These are phyloP conservation scores for Yamadazyma laniorum DNA, from an alignment of 805 yeast genomes.

Conservation along the genomic window DNA sequence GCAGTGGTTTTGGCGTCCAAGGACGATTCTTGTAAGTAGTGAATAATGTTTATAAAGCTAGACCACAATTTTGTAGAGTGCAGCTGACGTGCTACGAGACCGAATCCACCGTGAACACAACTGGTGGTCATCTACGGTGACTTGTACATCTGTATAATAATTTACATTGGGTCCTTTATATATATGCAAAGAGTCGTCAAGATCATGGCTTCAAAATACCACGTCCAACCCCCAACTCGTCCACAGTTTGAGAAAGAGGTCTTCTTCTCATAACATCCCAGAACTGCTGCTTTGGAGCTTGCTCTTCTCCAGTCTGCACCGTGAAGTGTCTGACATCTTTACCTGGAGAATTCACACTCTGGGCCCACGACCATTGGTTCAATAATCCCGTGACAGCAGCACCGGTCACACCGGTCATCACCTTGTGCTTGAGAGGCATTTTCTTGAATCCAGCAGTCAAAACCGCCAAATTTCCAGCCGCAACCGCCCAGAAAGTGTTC, in stretches of 20 bases:
- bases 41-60: too few relatives aligned
- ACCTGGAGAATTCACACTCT: slow-evolving; percentile 38
- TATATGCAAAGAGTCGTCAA: slow-evolving; percentile 8
- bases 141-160: slow-evolving; percentile 1
- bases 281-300: slow-evolving; percentile 49
- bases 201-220: slow-evolving; percentile 47
- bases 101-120: too few relatives aligned
- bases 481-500: slow-evolving; percentile 65
- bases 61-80: too few relatives aligned
- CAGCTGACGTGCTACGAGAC: too few relatives aligned
- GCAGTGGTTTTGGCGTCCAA: too few relatives aligned
- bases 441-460: slow-evolving; percentile 44
- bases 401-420: slow-evolving; percentile 40
- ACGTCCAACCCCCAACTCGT: slow-evolving; percentile 68
- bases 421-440: slow-evolving; percentile 42
- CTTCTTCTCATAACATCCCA: slow-evolving; percentile 82
- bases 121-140: not conserved
- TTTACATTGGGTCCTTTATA: not conserved
- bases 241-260: slow-evolving; percentile 77
- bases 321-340: slow-evolving; percentile 38
- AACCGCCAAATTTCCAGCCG: slow-evolving; percentile 45
- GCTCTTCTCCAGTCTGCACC: slow-evolving; percentile 35
- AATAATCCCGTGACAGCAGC: slow-evolving; percentile 36
- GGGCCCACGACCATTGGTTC: slow-evolving; percentile 42
- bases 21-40: too few relatives aligned